These are phyloP conservation scores for Hibiscus mutabilis DNA, from an alignment of 345 rosid species.

Conservation along the genomic window DNA sequence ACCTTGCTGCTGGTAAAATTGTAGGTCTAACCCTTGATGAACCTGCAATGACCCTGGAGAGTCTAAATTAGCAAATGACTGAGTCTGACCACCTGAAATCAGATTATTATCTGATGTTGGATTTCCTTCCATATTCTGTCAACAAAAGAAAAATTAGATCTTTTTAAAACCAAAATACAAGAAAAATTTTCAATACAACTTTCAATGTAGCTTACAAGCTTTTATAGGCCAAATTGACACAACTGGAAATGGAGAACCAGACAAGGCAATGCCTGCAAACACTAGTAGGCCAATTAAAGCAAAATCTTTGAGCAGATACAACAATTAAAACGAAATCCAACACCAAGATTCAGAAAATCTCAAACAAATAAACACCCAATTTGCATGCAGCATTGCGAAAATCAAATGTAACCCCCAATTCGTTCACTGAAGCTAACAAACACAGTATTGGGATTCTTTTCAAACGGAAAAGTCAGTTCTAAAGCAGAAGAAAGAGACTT, in stretches of 20 bases:
- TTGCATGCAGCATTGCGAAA: neutral
- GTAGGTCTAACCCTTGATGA: constrained; percentile 3
- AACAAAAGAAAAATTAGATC: neutral
- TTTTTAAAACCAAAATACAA: no score
- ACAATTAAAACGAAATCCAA: constrained; percentile 7
- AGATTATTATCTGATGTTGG: neutral
- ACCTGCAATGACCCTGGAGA: neutral
- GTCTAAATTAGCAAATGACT: neutral
- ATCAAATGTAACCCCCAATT: neutral
- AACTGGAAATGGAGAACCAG: neutral
- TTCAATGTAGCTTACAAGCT: neutral
- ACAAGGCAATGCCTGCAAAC: neutral
- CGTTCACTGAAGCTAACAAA: neutral
- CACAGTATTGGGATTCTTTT: neutral
- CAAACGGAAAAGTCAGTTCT: neutral
- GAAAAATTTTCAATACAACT: neutral
- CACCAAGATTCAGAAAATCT: neutral
- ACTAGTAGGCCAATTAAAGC: neutral
- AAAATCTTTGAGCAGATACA: neutral
- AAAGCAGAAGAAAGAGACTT: constrained; percentile 3
- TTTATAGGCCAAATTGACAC: neutral
- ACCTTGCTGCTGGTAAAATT: neutral
- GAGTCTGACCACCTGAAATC: neutral
- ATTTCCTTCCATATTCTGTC: constrained; percentile 6
- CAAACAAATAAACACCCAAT: neutral